Base-by-base conservation (phyloP, 2,329 filamentous ascomycete genomes). In the Epicoccum sorghinum region DNA sequence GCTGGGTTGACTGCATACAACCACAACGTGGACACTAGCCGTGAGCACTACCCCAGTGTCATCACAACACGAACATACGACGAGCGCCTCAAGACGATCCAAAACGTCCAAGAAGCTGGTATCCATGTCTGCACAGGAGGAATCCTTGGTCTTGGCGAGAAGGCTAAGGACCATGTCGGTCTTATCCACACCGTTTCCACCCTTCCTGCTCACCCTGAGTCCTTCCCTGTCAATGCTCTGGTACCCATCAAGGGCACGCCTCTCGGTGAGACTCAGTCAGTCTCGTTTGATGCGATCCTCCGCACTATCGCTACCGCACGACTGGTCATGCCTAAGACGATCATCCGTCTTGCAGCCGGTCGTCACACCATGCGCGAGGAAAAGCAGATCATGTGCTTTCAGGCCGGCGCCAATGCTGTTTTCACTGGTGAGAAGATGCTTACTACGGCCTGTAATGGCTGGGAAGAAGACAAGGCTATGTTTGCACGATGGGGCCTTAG, bases 401-500 rank as follows among this genome's bases (percentile, higher is more conserved):
- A 90, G 84, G 91, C 91, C 0, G 92, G 92, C 12, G 92, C 92
- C 1, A 96, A 96, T 67, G 92, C 92, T n/a, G 89, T 96, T 30
- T 96, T 96, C 71, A 96, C 92, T 0, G 92, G 92, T 7, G 92
- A 96, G 79, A 96, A 93, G 82, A 96, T 96, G 92, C 75, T 96
- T 76, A 96, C 92, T 4, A 96, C 92, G 0, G 90, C 92, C 52
- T 96, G 91, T 72, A 93, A 91, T 64, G 90, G 91, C 27, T 96
- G 90, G 90, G 91, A 95, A 59, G 90, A 96, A 75, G 92, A 96
- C 68, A 87, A 85, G 59, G 86, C 79, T 37, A 90, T 96, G 86
- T 96, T 96, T 77, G 84, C 87, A 2, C 83, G 86, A 46, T 96
- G 91, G 89, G 92, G 92, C 0, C 78, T 95, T 54, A 82, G 85